Evolutionary conservation across 768 basidiomycete genomes (phyloP).

Genomic region (Trametes punicea): DNA sequence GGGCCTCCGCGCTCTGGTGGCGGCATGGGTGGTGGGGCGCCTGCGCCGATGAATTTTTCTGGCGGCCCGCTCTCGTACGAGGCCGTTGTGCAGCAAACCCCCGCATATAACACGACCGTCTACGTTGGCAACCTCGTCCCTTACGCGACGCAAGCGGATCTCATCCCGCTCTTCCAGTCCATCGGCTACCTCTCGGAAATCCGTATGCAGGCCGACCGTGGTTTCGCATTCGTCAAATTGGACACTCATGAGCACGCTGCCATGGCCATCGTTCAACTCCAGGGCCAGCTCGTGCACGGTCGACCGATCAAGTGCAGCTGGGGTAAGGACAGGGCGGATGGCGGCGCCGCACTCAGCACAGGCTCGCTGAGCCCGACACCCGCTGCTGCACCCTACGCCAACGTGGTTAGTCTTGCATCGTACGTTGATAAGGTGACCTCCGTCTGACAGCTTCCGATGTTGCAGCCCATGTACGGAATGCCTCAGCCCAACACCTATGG

Average conservation of each 20-base stretch:
- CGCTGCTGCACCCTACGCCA: constrained; percentile 63
- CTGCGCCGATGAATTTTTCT: constrained; percentile 89
- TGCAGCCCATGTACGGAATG: constrained; percentile 86
- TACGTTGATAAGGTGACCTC: constrained; percentile 5
- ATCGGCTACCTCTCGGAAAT: constrained; percentile 99
- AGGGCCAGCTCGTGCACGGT: constrained; percentile 96
- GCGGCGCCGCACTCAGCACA: constrained; percentile 48
- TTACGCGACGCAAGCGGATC: constrained; percentile 94
- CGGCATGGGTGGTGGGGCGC: constrained; percentile 51
- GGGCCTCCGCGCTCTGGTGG: constrained; percentile 13
- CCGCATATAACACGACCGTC: constrained; percentile 91
- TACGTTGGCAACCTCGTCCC: constrained; percentile 99
- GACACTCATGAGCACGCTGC: constrained; percentile 99
- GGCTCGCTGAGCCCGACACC: constrained; percentile 59
- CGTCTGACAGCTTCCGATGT: constrained; percentile 5
- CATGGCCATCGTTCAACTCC: constrained; percentile 94
- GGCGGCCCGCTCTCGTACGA: constrained; percentile 90
- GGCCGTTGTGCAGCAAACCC: constrained; percentile 89
- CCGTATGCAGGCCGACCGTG: constrained; percentile 98
- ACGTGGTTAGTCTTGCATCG: constrained; percentile 59
- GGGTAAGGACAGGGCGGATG: constrained; percentile 93
- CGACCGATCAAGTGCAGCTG: constrained; percentile 97
- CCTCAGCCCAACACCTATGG: constrained; percentile 79
- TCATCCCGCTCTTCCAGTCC: constrained; percentile 96
- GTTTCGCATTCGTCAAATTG: constrained; percentile 98